Evolutionary conservation across 345 rosid genomes (phyloP), one percentile per base, ranked within the genome.

Genomic region (Aquilaria yunnanensis): DNA sequence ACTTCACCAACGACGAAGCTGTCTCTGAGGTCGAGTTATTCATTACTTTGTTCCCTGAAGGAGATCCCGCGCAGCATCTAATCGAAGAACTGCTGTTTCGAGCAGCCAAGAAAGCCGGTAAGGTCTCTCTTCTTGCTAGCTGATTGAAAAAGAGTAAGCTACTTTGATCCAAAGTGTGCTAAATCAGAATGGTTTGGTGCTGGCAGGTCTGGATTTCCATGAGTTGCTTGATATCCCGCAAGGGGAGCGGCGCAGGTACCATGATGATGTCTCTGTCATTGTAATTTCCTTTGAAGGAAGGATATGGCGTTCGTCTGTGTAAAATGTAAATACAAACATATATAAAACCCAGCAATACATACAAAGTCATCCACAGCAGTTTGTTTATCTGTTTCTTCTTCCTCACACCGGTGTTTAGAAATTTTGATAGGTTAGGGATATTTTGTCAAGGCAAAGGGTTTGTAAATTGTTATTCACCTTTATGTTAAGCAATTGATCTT

Each of bases 61-160:
- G 96, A 9, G 99, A 94, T 76, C 99, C 99, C 3, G 97, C 99
- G 1, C 95, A 90, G 61, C 96, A 94, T 75, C 90, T 94, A 5
- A 75, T 94, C 2, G 91, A 90, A 78, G 79, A 85, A 74, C 84
- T 88, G 7, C 81, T 94, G 37, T 84, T 83, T 62, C 86, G 96
- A 8, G 99, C 99, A 13, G 99, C 99, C 2, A 88, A 78, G 68
- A 88, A 88, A 85, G 89, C 89, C 6, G 96, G 97, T 92, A 78
- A 74, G 73, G 31, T 12, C 13, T 31, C 4, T 0, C 6, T 8
- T 7, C 32, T 30, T 45, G 29, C 33, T 8, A 29, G 14, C 37
- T 32, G 12, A n/a, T 5, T 14, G 5, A 47, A 1, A 57, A 55
- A 8, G 47, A 41, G 46, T n/a, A 23, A 23, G 9, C 48, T 12